Evolutionary conservation across 805 yeast genomes (phyloP).

Genomic region (Candida xiaguanensis): DNA sequence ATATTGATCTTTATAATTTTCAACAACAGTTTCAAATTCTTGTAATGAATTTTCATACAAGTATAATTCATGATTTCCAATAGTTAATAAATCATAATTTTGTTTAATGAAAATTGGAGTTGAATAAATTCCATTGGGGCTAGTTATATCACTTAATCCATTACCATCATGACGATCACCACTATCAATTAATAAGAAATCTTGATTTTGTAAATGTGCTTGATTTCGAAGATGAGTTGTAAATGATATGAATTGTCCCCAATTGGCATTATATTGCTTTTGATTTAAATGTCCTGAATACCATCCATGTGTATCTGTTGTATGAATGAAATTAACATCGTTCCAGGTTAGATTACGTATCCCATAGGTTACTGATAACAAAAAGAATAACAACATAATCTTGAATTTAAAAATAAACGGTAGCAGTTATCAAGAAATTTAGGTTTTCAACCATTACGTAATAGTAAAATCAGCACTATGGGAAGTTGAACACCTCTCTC

Average conservation of each 20-base stretch:
- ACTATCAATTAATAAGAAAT: conserved; percentile 73
- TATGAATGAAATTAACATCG: conserved; percentile 79
- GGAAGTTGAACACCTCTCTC: no score
- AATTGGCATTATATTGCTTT: conserved; percentile 71
- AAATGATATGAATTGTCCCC: conserved; percentile 89
- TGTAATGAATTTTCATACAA: conserved; percentile 55
- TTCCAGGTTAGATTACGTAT: conserved; percentile 60
- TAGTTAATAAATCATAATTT: conserved; percentile 73
- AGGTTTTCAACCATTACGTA: no score
- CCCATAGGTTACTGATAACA: background rate
- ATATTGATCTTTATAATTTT: conserved; percentile 59
- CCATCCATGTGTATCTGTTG: conserved; percentile 99
- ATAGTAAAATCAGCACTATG: no score
- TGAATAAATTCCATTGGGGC: conserved; percentile 65
- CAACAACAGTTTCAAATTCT: conserved; percentile 62
- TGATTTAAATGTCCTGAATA: conserved; percentile 85
- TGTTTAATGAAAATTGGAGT: conserved; percentile 58
- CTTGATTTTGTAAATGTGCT: conserved; percentile 49
- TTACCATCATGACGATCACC: conserved; percentile 97
- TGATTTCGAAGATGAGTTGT: conserved; percentile 43
- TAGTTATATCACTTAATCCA: conserved; percentile 78
- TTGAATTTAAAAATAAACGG: background rate
- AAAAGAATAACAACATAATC: conserved; percentile 1
- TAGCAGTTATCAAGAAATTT: conserved; percentile 2
- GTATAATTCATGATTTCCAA: conserved; percentile 92